A percentile compares a stretch with the other conserved stretches of the same genome.
Evolutionary conservation across 176 grass and related monocot species (phyloP).

Genomic region (Chloris gayana): DNA sequence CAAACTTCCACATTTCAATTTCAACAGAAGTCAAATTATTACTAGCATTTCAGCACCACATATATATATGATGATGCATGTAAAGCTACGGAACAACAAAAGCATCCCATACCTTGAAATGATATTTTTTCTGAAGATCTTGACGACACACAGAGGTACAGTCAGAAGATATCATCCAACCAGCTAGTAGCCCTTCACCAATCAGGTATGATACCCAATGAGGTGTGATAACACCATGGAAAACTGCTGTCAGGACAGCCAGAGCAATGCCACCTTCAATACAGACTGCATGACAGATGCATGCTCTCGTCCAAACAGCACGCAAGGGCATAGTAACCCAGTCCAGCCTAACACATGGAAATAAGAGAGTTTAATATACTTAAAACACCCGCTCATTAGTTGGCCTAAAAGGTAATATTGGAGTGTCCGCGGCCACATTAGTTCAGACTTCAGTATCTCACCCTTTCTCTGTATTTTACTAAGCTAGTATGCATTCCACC

Average conservation of each 20-base stretch:
- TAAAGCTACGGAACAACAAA: too few relatives aligned
- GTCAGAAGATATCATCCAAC: too few relatives aligned
- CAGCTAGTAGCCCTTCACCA: conserved; percentile 53
- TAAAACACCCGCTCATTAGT: too few relatives aligned
- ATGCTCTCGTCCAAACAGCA: conserved; percentile 82
- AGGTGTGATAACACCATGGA: conserved; percentile 74
- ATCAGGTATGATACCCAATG: conserved; percentile 62
- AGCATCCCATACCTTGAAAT: conserved; percentile 62
- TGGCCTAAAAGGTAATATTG: too few relatives aligned
- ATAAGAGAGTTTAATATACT: too few relatives aligned
- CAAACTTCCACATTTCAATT: neutral
- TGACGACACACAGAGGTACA: conserved; percentile 44
- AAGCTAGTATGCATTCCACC: too few relatives aligned
- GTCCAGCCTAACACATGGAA: conserved; percentile 53
- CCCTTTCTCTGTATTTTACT: too few relatives aligned
- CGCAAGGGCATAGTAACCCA: conserved; percentile 37
- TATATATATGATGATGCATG: too few relatives aligned
- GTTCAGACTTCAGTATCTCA: too few relatives aligned
- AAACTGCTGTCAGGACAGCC: conserved; percentile 65
- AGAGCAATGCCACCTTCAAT: conserved; percentile 83
- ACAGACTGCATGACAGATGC: conserved; percentile 79
- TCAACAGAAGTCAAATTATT: too few relatives aligned
- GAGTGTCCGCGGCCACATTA: too few relatives aligned
- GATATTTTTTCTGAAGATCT: conserved; percentile 79
- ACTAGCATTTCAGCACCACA: too few relatives aligned